These are phyloP conservation scores for Cercospora brassicicola DNA, from an alignment of 2,329 filamentous ascomycete species.

Conservation along the genomic window DNA sequence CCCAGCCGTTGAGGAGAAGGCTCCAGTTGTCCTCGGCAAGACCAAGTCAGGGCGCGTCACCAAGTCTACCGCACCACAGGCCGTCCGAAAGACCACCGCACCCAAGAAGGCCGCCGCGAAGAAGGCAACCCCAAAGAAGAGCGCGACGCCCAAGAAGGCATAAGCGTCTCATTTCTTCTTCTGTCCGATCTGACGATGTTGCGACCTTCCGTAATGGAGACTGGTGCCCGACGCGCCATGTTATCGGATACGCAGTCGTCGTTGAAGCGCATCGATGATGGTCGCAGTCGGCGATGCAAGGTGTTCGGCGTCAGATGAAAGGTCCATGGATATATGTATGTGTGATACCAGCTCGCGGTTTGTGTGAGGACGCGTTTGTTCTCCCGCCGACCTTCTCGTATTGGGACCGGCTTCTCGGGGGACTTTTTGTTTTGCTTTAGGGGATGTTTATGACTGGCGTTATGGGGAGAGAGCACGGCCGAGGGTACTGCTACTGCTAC, in stretches of 20 bases:
- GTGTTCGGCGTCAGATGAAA: constrained; percentile 20
- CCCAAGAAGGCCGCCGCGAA: constrained; percentile 43
- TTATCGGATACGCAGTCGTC: neutral
- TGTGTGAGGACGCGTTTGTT: constrained; percentile 12
- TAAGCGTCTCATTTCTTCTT: constrained; percentile 22
- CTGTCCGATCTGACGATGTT: constrained; percentile 11
- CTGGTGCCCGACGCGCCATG: constrained; percentile 15
- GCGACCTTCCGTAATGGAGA: constrained; percentile 7
- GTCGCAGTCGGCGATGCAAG: constrained; percentile 5
- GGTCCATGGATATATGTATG: constrained; percentile 12
- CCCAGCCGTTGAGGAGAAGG: constrained; percentile 67
- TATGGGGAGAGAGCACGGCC: constrained; percentile 10
- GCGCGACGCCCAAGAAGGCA: constrained; percentile 41
- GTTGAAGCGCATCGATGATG: constrained; percentile 1
- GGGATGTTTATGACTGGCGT: constrained; percentile 21
- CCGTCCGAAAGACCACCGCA: constrained; percentile 44
- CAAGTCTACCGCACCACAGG: constrained; percentile 61
- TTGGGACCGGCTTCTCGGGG: constrained; percentile 9
- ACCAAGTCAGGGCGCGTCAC: constrained; percentile 84
- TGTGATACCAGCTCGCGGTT: constrained; percentile 23
- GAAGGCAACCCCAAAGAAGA: constrained; percentile 49
- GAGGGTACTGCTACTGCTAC: constrained; percentile 15
- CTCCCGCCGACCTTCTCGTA: constrained; percentile 8
- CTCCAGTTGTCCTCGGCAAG: constrained; percentile 67
- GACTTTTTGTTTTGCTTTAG: constrained; percentile 8